phyloP scores from a whole-genome alignment of 2,329 filamentous ascomycete species.

The Botrytis sinoallii region DNA sequence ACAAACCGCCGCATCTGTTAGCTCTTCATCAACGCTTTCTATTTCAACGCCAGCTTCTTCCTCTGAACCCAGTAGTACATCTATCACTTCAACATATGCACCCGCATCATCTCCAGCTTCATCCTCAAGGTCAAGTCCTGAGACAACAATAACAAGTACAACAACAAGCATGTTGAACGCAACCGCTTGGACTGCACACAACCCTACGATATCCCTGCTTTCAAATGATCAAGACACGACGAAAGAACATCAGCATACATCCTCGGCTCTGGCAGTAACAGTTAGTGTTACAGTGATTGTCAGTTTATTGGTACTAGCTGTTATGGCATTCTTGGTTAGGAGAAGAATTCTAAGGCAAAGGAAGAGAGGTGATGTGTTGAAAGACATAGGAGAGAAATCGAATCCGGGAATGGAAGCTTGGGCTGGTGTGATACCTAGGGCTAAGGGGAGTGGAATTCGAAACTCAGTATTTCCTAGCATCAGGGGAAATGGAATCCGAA shows the following conservation, averaged over 20 bases:
- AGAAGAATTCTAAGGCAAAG: neutral
- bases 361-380: neutral
- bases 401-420: neutral
- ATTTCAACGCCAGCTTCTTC: neutral
- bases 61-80: neutral
- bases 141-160: neutral
- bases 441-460: neutral
- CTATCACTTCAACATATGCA: neutral
- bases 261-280: neutral
- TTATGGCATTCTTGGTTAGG: neutral
- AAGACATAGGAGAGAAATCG: neutral
- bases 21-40: neutral
- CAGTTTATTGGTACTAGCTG: neutral
- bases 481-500: neutral
- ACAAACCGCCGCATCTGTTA: neutral
- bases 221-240: neutral
- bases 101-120: neutral
- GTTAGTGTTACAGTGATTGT: neutral
- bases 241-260: neutral
- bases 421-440: neutral
- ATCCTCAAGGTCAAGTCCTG: neutral
- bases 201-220: neutral
- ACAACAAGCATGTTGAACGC: neutral
- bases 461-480: neutral
- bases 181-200: neutral